Evolutionary conservation across 768 basidiomycete genomes (phyloP).

Genomic region (Pleurotus platypus): DNA sequence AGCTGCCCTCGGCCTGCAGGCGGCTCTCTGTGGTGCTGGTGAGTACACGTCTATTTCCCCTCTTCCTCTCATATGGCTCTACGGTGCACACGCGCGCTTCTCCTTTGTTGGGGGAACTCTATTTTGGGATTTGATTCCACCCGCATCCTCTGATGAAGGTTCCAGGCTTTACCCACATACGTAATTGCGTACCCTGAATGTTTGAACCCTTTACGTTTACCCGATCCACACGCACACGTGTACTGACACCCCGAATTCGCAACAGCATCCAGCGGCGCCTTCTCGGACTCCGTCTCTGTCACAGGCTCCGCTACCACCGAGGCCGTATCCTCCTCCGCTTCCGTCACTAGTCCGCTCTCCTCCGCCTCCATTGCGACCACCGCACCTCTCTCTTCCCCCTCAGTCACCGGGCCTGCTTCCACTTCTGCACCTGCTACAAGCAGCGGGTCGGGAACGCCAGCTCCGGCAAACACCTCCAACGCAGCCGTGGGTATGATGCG

Average conservation of each 20-base stretch:
- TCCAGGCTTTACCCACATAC: neutral
- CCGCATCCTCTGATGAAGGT: neutral
- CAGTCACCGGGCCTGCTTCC: neutral
- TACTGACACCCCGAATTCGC: neutral
- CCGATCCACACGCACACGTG: neutral
- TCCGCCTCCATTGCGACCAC: neutral
- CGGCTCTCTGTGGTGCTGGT: slow-evolving; percentile 4
- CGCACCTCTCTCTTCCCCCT: neutral
- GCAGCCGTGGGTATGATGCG: neutral
- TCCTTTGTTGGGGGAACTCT: neutral
- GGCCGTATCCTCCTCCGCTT: neutral
- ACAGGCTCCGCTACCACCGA: neutral
- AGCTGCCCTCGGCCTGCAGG: slow-evolving; percentile 1
- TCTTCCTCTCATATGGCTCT: neutral
- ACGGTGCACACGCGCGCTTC: neutral
- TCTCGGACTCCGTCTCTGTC: neutral
- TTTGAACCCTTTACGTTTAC: neutral
- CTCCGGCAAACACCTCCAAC: neutral
- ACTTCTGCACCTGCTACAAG: neutral
- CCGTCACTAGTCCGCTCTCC: neutral
- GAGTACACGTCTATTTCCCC: neutral
- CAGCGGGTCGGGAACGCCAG: neutral
- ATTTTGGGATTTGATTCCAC: neutral
- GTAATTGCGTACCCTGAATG: neutral
- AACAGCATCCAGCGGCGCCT: neutral